Conservation (phyloP, 1,284 basidiomycete genomes). For the Ceratobasidium sp. region DNA sequence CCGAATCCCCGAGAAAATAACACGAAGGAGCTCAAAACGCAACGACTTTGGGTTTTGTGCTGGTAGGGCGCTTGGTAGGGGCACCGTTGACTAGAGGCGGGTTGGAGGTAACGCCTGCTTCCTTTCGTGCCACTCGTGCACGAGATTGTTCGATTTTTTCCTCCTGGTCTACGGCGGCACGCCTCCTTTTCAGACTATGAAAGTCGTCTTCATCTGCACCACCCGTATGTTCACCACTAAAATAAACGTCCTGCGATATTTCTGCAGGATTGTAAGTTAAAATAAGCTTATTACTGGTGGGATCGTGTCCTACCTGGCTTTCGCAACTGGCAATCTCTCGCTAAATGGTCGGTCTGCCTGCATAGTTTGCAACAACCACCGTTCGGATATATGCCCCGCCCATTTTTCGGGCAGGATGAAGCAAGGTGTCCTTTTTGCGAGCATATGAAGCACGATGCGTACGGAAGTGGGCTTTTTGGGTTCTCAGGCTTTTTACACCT, state of each 20-base stretch:
- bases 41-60: constrained; percentile 37
- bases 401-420: constrained; percentile 82
- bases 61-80: constrained; percentile 8
- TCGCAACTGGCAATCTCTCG: constrained; percentile 80
- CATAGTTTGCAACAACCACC: constrained; percentile 93
- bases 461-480: constrained; percentile 78
- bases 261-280: constrained; percentile 41
- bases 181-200: constrained; percentile 76
- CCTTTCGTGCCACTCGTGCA: constrained; percentile 15
- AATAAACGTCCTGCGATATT: constrained; percentile 55
- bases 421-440: constrained; percentile 83
- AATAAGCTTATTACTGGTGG: background rate
- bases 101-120: background rate
- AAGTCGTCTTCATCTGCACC: constrained; percentile 96
- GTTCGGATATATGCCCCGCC: constrained; percentile 88
- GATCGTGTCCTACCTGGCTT: constrained; percentile 62
- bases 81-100: constrained; percentile 34
- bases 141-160: constrained; percentile 62
- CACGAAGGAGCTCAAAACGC: constrained; percentile 17
- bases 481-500: constrained; percentile 76
- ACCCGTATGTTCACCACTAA: constrained; percentile 63
- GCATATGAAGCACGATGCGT: constrained; percentile 93
- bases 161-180: constrained; percentile 67
- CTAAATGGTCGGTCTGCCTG: constrained; percentile 83
- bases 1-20: constrained; percentile 17